Percentiles rank a stretch among this genome's conserved stretches.
phyloP scores from a whole-genome alignment of 2,329 filamentous ascomycete genomes.

The Aspergillus ustus region DNA sequence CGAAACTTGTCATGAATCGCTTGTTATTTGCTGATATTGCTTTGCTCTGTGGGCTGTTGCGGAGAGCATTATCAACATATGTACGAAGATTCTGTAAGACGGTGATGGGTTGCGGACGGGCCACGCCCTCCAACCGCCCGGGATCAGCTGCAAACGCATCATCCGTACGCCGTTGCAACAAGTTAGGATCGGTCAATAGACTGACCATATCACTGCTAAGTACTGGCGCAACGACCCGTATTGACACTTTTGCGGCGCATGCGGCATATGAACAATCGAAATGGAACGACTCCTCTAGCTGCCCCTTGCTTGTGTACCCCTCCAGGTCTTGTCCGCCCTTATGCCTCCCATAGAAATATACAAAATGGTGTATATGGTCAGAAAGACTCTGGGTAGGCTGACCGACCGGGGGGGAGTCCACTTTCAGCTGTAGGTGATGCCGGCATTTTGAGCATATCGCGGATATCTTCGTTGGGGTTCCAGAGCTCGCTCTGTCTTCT shows the following conservation, averaged over 20 bases:
- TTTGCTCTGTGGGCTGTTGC: conserved; percentile 54
- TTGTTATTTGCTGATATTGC: conserved; percentile 65
- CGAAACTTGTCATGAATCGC: conserved; percentile 67
- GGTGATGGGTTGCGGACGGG: conserved; percentile 57
- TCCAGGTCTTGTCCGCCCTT: conserved; percentile 27
- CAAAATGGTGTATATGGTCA: conserved; percentile 67
- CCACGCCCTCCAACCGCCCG: conserved; percentile 58
- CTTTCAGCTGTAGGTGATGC: conserved; percentile 63
- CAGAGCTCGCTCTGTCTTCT: conserved; percentile 43
- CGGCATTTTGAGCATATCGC: conserved; percentile 66
- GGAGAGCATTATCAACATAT: conserved; percentile 65
- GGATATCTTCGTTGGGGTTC: conserved; percentile 61
- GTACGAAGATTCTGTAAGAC: conserved; percentile 61
- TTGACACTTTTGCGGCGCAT: conserved; percentile 59
- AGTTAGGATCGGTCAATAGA: conserved; percentile 58
- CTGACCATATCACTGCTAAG: conserved; percentile 54
- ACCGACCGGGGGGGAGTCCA: conserved; percentile 55
- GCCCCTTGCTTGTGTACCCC: conserved; percentile 36
- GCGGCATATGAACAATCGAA: conserved; percentile 65
- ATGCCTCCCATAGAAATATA: conserved; percentile 45
- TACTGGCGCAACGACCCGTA: conserved; percentile 59
- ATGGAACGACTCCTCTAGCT: conserved; percentile 49
- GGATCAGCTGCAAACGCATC: conserved; percentile 57
- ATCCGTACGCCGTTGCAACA: conserved; percentile 59
- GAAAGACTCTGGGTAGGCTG: conserved; percentile 53